Evolutionary conservation across 2,329 filamentous ascomycete genomes (phyloP).

Genomic region (Aspergillus fructus): DNA sequence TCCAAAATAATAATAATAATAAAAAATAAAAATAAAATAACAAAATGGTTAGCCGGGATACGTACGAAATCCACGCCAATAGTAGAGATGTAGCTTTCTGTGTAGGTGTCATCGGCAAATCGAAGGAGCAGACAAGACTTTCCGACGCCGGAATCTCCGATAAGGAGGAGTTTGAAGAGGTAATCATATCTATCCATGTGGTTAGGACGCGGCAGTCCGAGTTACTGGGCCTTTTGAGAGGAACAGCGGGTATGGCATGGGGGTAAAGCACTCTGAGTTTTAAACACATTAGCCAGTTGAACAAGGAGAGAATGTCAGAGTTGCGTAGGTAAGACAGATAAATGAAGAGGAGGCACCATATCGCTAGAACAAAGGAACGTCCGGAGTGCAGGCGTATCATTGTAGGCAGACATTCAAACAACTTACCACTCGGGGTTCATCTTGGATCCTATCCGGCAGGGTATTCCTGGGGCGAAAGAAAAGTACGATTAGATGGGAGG

Average conservation of each 20-base stretch:
- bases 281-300: slow-evolving; percentile 5
- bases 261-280: slow-evolving; percentile 24
- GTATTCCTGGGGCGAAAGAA: not conserved
- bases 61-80: slow-evolving; percentile 98
- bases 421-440: slow-evolving; percentile 54
- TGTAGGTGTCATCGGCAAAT: slow-evolving; percentile 99
- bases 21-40: no score
- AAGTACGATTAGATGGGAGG: not conserved
- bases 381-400: slow-evolving; percentile 6
- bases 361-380: slow-evolving; percentile 1
- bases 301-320: not conserved
- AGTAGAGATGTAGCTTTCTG: slow-evolving; percentile 98
- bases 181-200: slow-evolving; percentile 85
- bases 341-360: not conserved
- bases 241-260: not conserved
- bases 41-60: slow-evolving; percentile 24
- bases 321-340: not conserved
- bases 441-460: slow-evolving; percentile 4
- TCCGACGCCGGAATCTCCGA: slow-evolving; percentile 99
- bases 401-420: slow-evolving; percentile 12
- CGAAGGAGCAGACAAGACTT: slow-evolving; percentile 98
- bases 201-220: slow-evolving; percentile 25
- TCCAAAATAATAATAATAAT: no score
- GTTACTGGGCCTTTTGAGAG: not conserved
- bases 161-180: slow-evolving; percentile 99